These are phyloP conservation scores for Microbotryum scabiosae DNA, from an alignment of 1,284 basidiomycete species.

Conservation along the genomic window DNA sequence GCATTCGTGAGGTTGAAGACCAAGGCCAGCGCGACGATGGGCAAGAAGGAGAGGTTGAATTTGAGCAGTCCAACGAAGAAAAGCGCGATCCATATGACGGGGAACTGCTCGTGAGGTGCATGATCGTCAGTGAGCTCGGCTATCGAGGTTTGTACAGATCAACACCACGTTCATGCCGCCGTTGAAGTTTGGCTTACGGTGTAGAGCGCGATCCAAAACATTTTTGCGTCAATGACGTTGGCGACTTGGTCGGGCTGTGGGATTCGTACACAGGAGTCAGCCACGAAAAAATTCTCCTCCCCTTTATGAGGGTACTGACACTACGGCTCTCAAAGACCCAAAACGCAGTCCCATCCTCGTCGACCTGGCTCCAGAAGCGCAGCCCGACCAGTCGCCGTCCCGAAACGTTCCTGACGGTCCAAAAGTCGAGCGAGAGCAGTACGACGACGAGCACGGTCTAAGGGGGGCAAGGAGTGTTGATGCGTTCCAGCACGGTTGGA, in stretches of 20 bases:
- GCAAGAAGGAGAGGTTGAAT: constrained; percentile 44
- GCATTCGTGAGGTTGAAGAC: constrained; percentile 61
- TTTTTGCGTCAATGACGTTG: constrained; percentile 80
- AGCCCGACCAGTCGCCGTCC: constrained; percentile 83
- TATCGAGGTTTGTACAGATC: constrained; percentile 18
- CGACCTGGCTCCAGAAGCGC: constrained; percentile 94
- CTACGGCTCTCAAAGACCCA: constrained; percentile 77
- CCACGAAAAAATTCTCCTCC: neutral
- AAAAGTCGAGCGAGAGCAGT: constrained; percentile 87
- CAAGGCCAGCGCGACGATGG: constrained; percentile 33
- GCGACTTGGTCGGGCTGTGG: constrained; percentile 74
- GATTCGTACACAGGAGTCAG: neutral
- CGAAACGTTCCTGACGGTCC: constrained; percentile 92
- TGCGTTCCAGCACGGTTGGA: constrained; percentile 60
- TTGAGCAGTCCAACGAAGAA: constrained; percentile 80
- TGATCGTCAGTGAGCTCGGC: neutral
- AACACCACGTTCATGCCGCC: constrained; percentile 40
- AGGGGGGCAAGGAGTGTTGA: constrained; percentile 62
- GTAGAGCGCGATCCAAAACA: constrained; percentile 34
- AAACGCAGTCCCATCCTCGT: constrained; percentile 87
- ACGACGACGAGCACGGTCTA: constrained; percentile 86
- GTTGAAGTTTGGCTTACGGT: constrained; percentile 3
- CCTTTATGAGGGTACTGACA: constrained; percentile 10
- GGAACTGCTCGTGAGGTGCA: constrained; percentile 49
- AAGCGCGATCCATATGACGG: constrained; percentile 72